Base-by-base conservation (phyloP, 2,329 filamentous ascomycete genomes). In the Gaeumannomyces sp. region DNA sequence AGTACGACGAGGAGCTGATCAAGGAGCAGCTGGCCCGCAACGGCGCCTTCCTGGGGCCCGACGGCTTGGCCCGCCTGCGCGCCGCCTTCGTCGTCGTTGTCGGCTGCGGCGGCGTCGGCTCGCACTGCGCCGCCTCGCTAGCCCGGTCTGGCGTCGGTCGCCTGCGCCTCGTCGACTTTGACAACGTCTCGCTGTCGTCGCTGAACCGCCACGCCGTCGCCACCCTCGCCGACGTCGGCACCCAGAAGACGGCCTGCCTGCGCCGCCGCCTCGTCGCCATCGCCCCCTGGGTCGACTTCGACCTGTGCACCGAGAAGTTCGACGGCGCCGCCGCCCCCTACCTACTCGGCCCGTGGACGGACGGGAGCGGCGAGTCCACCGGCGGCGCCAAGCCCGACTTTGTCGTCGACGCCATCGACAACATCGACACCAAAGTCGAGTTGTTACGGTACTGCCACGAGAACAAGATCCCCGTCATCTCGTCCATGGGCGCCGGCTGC, bases 351-450 rank as follows among this genome's bases (percentile, higher is more conserved):
- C 80, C 85, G 0, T 93, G 92, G 88, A 77, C 80, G 33, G 79
- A 79, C 64, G 86, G 81, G 22, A 85, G 60, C 10, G 64, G 60
- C 10, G 64, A 22, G 8, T 14, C 19, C n/a, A n/a, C 16, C 35
- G 28, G 16, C 10, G 33, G 1, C 83, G 73, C 83, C 83, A 59
- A n/a, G 71, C 93, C 93, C 1, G 89, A 94, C 71, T 99, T 89
- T 72, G 87, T 99, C n/a, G 86, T 99, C 50, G 95, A 99, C 76
- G 96, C 94, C 28, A 99, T 99, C 69, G 95, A 99, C 76, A 98
- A 99, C 73, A 98, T 99, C 68, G 92, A 97, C 63, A 96, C 92
- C 64, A 99, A 99, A 79, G 94, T 99, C 3, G 90, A 89, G 25
- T 80, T 99, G 64, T 81, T 99, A 57, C 88, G 92, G 71, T 96